Percentiles rank a stretch among this genome's conserved stretches.
Evolutionary conservation across 176 grass and related monocot species (phyloP).

Genomic region (Paspalum vaginatum): DNA sequence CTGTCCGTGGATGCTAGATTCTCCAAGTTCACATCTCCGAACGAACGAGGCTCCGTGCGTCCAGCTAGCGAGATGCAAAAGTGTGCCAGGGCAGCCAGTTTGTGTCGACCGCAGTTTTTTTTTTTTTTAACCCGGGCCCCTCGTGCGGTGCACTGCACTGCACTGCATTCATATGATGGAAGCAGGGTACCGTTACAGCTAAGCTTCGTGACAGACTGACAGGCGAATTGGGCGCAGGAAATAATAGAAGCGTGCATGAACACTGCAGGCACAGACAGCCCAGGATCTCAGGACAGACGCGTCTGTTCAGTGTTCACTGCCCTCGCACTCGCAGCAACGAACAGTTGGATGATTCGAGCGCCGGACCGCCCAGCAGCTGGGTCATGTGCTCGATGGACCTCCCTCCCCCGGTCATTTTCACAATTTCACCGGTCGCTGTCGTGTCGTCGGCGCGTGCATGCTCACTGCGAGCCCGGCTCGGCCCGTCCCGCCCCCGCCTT

Average conservation of each 20-base stretch:
- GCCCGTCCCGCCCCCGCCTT: neutral
- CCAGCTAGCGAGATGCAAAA: conserved; percentile 1
- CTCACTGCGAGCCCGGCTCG: neutral
- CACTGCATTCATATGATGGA: neutral
- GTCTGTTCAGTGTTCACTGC: neutral
- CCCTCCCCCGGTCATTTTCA: neutral
- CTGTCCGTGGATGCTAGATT: neutral
- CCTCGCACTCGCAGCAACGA: too few species aligned
- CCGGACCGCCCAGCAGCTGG: neutral
- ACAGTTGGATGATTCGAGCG: neutral
- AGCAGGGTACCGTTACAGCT: conserved; percentile 18
- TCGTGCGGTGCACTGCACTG: conserved; percentile 32
- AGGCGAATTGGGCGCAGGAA: conserved; percentile 25
- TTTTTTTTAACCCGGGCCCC: conserved; percentile 4
- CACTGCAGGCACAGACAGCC: neutral
- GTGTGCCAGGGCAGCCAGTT: neutral
- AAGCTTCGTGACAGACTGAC: conserved; percentile 15
- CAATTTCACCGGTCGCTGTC: too few species aligned
- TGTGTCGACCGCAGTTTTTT: neutral
- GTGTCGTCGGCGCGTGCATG: neutral
- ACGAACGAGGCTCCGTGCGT: too few species aligned
- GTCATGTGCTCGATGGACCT: neutral
- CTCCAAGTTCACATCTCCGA: neutral
- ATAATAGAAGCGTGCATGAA: neutral
- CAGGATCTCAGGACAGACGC: neutral